Evolutionary conservation across 2,329 filamentous ascomycete species (phyloP).

Genomic region (Alternaria sp.): DNA sequence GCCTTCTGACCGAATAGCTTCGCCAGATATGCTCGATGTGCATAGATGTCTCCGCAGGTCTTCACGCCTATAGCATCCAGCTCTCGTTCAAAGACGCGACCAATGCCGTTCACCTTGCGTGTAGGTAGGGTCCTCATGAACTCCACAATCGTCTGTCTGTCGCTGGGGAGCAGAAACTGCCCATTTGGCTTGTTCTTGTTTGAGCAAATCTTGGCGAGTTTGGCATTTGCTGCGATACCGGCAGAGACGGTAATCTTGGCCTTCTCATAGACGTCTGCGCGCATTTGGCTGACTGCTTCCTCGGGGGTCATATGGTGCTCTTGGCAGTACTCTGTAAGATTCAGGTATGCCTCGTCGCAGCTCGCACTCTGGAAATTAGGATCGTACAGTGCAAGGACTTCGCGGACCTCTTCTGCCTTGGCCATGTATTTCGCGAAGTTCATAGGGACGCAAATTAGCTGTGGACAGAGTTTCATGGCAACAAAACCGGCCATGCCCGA

Average conservation of each 20-base stretch:
- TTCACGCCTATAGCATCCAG: slow-evolving; percentile 86
- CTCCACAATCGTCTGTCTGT: slow-evolving; percentile 77
- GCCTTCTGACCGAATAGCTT: slow-evolving; percentile 91
- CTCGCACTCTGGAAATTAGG: slow-evolving; percentile 90
- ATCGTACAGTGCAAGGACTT: slow-evolving; percentile 87
- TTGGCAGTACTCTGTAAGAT: slow-evolving; percentile 85
- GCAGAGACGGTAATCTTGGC: slow-evolving; percentile 90
- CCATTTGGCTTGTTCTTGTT: slow-evolving; percentile 98
- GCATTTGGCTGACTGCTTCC: slow-evolving; percentile 79
- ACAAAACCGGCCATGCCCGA: slow-evolving; percentile 98
- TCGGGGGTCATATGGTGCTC: slow-evolving; percentile 74
- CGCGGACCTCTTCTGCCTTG: slow-evolving; percentile 87
- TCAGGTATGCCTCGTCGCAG: slow-evolving; percentile 95
- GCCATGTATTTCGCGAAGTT: slow-evolving; percentile 92
- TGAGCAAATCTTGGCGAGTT: slow-evolving; percentile 92
- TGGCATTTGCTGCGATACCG: slow-evolving; percentile 92
- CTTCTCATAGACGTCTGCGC: slow-evolving; percentile 76
- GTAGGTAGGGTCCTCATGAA: slow-evolving; percentile 88
- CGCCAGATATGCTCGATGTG: slow-evolving; percentile 74
- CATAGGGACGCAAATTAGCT: slow-evolving; percentile 80
- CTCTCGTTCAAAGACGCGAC: slow-evolving; percentile 90
- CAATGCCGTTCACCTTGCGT: slow-evolving; percentile 94
- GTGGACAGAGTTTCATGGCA: slow-evolving; percentile 90
- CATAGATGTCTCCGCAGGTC: slow-evolving; percentile 87
- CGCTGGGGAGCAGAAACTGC: slow-evolving; percentile 78